Conservation (phyloP, 1,139 yeast genomes). For the Kodamaea sp. region DNA sequence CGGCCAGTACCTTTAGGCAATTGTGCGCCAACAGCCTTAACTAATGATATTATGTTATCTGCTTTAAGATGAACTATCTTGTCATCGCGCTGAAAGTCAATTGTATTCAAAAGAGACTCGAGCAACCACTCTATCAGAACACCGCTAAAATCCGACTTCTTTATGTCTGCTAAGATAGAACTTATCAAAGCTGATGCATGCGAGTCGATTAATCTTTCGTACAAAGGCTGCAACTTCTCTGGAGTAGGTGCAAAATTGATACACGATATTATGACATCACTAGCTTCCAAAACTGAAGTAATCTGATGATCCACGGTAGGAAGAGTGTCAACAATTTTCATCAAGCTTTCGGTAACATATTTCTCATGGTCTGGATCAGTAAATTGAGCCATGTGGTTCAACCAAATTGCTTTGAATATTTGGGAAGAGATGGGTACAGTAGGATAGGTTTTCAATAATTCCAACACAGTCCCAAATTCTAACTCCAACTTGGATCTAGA, state of each 20-base stretch:
- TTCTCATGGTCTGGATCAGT: slow-evolving; percentile 18
- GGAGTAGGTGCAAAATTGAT: too few species aligned
- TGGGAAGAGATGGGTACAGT: slow-evolving; percentile 17
- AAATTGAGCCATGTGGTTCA: slow-evolving; percentile 26
- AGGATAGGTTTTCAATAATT: slow-evolving; percentile 19
- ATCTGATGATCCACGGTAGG: slow-evolving; percentile 8
- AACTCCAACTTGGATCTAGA: slow-evolving; percentile 54
- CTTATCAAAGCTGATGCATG: too few species aligned
- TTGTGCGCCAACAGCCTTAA: slow-evolving; percentile 5
- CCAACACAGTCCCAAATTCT: slow-evolving; percentile 28
- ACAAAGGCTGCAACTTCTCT: too few species aligned
- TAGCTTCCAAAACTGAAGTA: slow-evolving; percentile 7
- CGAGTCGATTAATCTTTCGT: too few species aligned
- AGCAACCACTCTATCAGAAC: too few species aligned
- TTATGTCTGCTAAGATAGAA: too few species aligned
- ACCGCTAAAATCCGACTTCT: too few species aligned
- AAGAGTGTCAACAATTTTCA: slow-evolving; percentile 9
- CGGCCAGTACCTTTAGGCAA: slow-evolving; percentile 1
- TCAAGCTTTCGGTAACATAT: slow-evolving; percentile 18
- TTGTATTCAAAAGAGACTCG: slow-evolving; percentile 2
- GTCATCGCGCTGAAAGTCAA: neutral
- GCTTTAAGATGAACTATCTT: too few species aligned
- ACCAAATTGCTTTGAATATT: slow-evolving; percentile 32
- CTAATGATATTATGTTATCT: too few species aligned
- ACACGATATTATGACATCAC: slow-evolving; percentile 2